Evolutionary conservation across 1,284 basidiomycete genomes (phyloP).

Genomic region (Volvariella volvacea): DNA sequence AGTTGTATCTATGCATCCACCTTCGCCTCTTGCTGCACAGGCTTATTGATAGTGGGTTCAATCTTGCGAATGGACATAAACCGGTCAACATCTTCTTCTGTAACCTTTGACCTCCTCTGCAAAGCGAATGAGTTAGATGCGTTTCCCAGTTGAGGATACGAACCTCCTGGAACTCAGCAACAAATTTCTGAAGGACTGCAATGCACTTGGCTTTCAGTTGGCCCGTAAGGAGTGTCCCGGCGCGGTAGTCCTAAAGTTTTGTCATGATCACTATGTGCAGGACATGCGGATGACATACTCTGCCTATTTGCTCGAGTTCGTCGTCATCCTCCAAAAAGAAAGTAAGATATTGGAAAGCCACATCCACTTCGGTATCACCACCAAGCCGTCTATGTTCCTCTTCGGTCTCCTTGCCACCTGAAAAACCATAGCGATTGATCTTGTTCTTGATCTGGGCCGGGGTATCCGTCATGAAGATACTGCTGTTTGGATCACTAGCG

Average conservation of each 20-base stretch:
- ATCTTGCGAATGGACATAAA: slow-evolving; percentile 88
- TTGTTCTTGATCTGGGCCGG: slow-evolving; percentile 96
- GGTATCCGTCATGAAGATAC: slow-evolving; percentile 95
- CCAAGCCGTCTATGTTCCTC: slow-evolving; percentile 89
- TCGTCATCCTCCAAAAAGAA: slow-evolving; percentile 97
- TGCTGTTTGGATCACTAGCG: slow-evolving; percentile 85
- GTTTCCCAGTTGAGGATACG: slow-evolving; percentile 13
- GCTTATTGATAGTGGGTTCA: slow-evolving; percentile 38
- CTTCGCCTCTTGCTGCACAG: slow-evolving; percentile 4
- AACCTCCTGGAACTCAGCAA: slow-evolving; percentile 88
- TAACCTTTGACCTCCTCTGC: slow-evolving; percentile 76
- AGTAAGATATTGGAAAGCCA: slow-evolving; percentile 92
- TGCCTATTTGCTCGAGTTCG: slow-evolving; percentile 71
- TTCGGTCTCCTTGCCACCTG: slow-evolving; percentile 85
- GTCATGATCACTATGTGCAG: background rate
- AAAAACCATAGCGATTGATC: slow-evolving; percentile 91
- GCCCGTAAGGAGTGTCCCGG: slow-evolving; percentile 84
- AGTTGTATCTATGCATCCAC: no score
- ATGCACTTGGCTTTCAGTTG: slow-evolving; percentile 94
- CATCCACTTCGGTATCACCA: slow-evolving; percentile 94
- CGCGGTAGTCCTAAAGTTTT: slow-evolving; percentile 74
- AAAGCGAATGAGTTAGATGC: slow-evolving; percentile 5
- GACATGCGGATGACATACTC: slow-evolving; percentile 38
- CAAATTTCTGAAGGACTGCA: slow-evolving; percentile 76
- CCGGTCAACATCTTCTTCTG: slow-evolving; percentile 67